Conservation (phyloP, 1,139 yeast genomes). For the Pichia norvegensis region DNA sequence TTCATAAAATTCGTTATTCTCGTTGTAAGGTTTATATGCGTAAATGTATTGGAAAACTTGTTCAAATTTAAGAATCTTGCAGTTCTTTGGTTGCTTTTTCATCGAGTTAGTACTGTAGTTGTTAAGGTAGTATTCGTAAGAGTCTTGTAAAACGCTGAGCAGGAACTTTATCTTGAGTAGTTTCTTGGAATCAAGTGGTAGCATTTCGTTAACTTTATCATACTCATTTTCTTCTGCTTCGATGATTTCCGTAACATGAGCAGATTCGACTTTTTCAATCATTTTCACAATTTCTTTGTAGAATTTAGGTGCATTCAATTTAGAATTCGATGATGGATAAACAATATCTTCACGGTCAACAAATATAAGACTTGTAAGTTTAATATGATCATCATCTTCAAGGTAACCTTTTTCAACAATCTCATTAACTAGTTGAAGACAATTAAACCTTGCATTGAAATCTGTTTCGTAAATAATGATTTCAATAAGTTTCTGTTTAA, state of each 20-base stretch:
- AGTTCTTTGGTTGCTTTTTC: conserved; percentile 13
- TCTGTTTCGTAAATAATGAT: conserved; percentile 52
- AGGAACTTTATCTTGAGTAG: conserved; percentile 36
- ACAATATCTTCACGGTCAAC: conserved; percentile 31
- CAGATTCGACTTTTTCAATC: conserved; percentile 33
- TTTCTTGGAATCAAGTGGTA: conserved; percentile 29
- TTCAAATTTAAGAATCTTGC: conserved; percentile 18
- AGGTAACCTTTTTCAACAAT: conserved; percentile 55
- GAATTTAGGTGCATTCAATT: conserved; percentile 15
- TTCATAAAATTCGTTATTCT: conserved; percentile 28
- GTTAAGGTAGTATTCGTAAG: conserved; percentile 26
- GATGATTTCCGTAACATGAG: conserved; percentile 29
- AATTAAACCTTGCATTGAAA: conserved; percentile 42
- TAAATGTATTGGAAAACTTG: conserved; percentile 24
- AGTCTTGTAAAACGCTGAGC: conserved; percentile 31
- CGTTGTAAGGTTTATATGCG: conserved; percentile 24
- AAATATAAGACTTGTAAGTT: conserved; percentile 38
- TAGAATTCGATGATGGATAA: conserved; percentile 21
- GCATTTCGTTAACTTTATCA: conserved; percentile 20
- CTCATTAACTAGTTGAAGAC: conserved; percentile 49
- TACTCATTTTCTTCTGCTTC: conserved; percentile 34
- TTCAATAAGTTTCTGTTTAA: conserved; percentile 52
- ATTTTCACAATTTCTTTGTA: conserved; percentile 38
- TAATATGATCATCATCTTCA: conserved; percentile 44
- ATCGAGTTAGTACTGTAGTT: conserved; percentile 13